These are phyloP conservation scores for Plasmodium gaboni DNA, from an alignment of 169 alveolate species.

Conservation along the genomic window DNA sequence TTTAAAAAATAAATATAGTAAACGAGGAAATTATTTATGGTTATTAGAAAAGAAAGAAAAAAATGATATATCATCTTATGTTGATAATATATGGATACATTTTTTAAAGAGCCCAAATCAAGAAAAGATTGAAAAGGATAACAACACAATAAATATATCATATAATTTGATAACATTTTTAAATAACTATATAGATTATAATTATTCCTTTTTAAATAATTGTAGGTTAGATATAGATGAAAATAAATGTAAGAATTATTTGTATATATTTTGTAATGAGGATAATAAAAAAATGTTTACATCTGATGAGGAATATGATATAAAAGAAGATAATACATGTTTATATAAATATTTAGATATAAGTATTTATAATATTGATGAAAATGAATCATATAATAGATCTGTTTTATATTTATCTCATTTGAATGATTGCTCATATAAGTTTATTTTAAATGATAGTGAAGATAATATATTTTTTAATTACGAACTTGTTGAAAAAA, in stretches of 20 bases:
- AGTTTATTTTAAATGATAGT: not conserved
- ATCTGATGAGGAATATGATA: not conserved
- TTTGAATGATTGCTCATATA: not conserved
- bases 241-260: conserved; percentile 15
- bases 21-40: conserved; percentile 4
- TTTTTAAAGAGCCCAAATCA: not conserved
- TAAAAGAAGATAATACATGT: conserved; percentile 1
- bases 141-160: not conserved
- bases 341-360: conserved; percentile 18
- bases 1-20: conserved; percentile 3
- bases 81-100: not conserved
- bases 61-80: not conserved
- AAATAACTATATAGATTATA: conserved; percentile 27
- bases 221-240: conserved; percentile 4
- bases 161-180: conserved; percentile 5
- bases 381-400: not conserved
- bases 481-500: not conserved
- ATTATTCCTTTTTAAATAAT: conserved; percentile 45
- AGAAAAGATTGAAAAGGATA: not conserved
- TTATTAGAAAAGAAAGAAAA: conserved; percentile 3
- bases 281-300: not conserved
- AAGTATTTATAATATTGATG: conserved; percentile 20
- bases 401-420: not conserved
- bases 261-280: not conserved
- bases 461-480: not conserved